Evolutionary conservation across 139 green algal species (phyloP).

Genomic region (Micractinium sp.): DNA sequence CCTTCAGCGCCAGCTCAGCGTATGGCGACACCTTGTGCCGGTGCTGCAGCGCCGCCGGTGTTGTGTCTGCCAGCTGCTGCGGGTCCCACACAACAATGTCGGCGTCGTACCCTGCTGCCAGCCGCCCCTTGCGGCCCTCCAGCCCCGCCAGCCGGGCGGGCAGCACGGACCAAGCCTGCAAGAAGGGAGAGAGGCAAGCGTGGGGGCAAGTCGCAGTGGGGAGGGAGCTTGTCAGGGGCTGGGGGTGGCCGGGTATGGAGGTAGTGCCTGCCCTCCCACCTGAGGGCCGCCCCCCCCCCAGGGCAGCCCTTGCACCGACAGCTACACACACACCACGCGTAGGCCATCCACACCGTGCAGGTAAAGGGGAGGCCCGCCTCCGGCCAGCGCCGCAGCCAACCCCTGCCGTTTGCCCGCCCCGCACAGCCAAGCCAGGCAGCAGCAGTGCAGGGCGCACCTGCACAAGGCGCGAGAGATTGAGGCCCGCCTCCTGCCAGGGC

Average conservation of each 20-base stretch:
- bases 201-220: no score
- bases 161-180: constrained; percentile 40
- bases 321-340: no score
- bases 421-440: background rate
- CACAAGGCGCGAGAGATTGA: constrained; percentile 1
- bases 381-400: no score
- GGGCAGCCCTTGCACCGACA: no score
- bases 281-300: no score
- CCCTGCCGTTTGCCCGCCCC: background rate
- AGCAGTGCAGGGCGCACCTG: background rate
- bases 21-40: constrained; percentile 83
- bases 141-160: constrained; percentile 78
- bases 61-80: constrained; percentile 68
- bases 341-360: no score
- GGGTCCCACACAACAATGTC: constrained; percentile 93
- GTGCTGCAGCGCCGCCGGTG: constrained; percentile 55
- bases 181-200: background rate
- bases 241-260: no score
- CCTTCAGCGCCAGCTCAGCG: constrained; percentile 55
- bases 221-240: no score
- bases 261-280: no score
- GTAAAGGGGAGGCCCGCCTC: no score
- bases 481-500: constrained; percentile 32
- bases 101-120: constrained; percentile 79
- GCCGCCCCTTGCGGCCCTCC: constrained; percentile 66